phyloP scores from a whole-genome alignment of 2,329 filamentous ascomycete genomes.

The Beauveria asiatica region DNA sequence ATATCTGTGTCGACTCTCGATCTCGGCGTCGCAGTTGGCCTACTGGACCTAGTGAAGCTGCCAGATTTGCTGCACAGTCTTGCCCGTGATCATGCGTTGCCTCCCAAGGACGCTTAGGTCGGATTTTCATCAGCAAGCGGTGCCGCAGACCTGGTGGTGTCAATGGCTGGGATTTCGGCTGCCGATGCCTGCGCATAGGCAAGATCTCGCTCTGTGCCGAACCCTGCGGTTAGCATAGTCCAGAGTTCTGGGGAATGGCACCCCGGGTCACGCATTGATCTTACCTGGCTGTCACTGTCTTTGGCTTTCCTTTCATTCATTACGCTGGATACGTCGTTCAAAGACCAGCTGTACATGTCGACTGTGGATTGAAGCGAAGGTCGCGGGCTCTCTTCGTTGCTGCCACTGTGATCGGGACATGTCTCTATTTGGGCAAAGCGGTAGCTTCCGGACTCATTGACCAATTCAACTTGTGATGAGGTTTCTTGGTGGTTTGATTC shows the following conservation, averaged over 20 bases:
- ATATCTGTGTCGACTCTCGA: constrained; percentile 20
- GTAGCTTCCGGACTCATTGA: background rate
- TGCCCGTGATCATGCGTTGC: constrained; percentile 14
- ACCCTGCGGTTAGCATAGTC: background rate
- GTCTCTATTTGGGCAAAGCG: background rate
- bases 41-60: background rate
- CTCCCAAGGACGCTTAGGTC: constrained; percentile 19
- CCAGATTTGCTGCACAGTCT: background rate
- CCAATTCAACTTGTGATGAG: background rate
- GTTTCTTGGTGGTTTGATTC: background rate
- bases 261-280: background rate
- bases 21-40: constrained; percentile 10
- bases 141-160: constrained; percentile 18
- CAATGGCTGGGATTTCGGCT: constrained; percentile 17
- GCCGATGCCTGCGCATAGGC: background rate
- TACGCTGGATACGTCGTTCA: constrained; percentile 5
- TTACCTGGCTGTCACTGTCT: background rate
- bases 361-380: background rate
- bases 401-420: background rate
- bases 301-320: background rate
- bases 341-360: constrained; percentile 1
- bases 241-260: background rate
- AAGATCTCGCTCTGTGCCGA: constrained; percentile 5
- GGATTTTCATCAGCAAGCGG: constrained; percentile 18
- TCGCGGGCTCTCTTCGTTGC: background rate